Conservation (phyloP, 257 asterid genomes). For the Solanum pinnatisectum region DNA sequence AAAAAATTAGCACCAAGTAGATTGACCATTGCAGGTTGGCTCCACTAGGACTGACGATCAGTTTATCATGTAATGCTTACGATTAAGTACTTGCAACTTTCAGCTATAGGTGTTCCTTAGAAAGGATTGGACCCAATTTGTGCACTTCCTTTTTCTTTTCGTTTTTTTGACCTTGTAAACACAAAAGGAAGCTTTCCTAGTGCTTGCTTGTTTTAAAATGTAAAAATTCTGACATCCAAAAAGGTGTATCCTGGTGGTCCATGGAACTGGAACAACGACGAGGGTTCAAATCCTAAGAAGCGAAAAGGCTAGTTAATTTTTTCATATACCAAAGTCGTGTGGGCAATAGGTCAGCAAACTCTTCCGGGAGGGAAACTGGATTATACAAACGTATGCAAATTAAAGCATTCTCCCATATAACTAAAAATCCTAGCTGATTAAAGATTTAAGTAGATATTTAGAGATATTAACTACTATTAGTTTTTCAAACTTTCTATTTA, state of each 20-base stretch:
- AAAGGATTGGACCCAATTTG: background rate
- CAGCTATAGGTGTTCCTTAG: background rate
- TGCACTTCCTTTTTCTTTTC: background rate
- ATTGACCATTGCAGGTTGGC: background rate
- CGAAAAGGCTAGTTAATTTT: background rate
- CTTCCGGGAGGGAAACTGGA: background rate
- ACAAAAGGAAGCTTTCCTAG: background rate
- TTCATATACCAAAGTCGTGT: background rate
- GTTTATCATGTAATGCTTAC: background rate
- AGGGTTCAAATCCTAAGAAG: background rate
- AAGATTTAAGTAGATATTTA: background rate
- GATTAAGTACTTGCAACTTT: background rate
- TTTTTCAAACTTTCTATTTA: background rate
- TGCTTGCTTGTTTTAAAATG: background rate
- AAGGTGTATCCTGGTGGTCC: background rate
- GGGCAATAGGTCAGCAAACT: background rate
- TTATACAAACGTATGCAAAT: background rate
- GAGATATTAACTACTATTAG: background rate
- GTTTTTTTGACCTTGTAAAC: background rate
- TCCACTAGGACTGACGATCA: background rate
- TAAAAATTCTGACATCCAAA: background rate
- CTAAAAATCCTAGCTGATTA: background rate
- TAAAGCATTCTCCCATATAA: background rate
- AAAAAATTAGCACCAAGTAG: background rate
- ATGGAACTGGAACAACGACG: background rate